Base-by-base conservation (phyloP, 148 eudicot species). In the Hydrangea macrophylla region DNA sequence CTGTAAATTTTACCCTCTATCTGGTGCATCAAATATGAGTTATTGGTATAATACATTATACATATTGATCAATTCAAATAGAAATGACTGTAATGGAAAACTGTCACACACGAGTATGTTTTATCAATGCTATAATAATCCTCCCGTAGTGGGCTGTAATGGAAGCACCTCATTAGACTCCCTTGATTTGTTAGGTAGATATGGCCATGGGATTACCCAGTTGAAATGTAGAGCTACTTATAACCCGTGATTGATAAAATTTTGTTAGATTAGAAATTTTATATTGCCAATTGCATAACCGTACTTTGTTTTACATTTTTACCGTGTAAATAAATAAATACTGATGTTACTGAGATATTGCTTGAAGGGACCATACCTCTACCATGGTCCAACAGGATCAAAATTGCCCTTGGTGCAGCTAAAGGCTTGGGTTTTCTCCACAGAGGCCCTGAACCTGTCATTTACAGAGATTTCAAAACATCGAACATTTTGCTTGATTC, bases 381-480 rank as follows among this genome's bases (percentile, higher is more conserved):
- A 30, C 83, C 96, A 12, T 93, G 98, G 98, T 75, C 90, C 31
- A 83, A 89, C 82, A 75, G 98, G 80, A 80, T 93, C 56, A 93
- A 93, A 75, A 90, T 90, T 71, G 96, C 96, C 55, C 82, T 90
- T 42, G 96, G 98, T 24, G 96, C 98, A 26, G 98, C 98, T 32
- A 88, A 86, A 79, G 98, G 98, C 60, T 78, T 93, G 75, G 98
- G 92, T 0, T 83, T 93, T 80, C 95, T 93, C 44, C 98, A 93
- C 64, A 82, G 81, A 36, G 92, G 84, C 60, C 63, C 81, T 24
- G 84, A 90, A 70, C 96, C 98, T 51, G 95, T 93, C 71, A 93
- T 93, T 35, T 93, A 93, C 63, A 76, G 98, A 69, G 98, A 93
- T 73, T 93, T 93, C 71, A 93, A 93, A 86, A 86, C 98, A 5